Percentiles rank a stretch among this genome's conserved stretches.
Evolutionary conservation across 176 grass and related monocot species (phyloP).

Genomic region (Carex parvula): DNA sequence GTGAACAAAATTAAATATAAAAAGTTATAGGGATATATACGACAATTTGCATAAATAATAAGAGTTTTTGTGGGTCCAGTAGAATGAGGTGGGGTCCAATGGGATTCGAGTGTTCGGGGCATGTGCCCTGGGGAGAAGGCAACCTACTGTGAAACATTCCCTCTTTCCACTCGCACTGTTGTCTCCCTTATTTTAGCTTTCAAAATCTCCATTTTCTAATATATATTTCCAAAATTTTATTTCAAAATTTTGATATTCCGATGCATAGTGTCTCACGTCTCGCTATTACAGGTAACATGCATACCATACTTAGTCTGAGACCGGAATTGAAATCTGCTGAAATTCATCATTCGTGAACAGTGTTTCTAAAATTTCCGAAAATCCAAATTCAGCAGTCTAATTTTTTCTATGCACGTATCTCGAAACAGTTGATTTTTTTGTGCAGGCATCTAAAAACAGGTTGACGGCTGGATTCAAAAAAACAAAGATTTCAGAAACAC

Average conservation of each 20-base stretch:
- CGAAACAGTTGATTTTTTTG: no score
- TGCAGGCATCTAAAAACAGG: no score
- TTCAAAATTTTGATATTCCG: neutral
- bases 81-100: constrained; percentile 14
- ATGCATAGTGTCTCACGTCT: constrained; percentile 26
- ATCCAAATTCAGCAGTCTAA: no score
- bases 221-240: neutral
- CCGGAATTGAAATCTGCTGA: no score
- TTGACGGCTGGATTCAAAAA: no score
- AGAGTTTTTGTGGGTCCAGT: neutral
- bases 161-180: neutral
- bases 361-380: no score
- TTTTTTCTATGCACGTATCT: no score
- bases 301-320: neutral
- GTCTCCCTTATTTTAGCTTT: constrained; percentile 7
- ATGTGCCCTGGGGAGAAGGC: constrained; percentile 35
- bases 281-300: constrained; percentile 24
- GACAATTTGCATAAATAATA: neutral
- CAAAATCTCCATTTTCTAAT: neutral
- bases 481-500: no score
- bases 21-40: neutral
- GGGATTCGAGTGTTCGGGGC: constrained; percentile 26
- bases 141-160: constrained; percentile 33
- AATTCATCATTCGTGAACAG: no score
- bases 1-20: neutral